These are phyloP conservation scores for Erysimum cheiranthoides DNA, from an alignment of 345 rosid genomes.

Conservation along the genomic window DNA sequence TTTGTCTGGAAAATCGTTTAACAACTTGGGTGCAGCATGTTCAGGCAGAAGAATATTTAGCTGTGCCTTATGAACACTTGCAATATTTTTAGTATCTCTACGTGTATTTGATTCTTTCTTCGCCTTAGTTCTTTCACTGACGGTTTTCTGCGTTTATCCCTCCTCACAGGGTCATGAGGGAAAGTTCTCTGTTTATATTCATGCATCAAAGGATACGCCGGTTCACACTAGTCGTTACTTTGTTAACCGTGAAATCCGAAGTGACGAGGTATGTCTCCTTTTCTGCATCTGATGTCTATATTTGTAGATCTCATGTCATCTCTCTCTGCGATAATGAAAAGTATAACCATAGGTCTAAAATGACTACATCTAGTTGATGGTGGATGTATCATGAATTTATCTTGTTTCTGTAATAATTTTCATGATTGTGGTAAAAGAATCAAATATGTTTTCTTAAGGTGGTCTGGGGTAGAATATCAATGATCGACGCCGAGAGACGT, in stretches of 20 bases:
- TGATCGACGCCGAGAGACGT: slow-evolving; percentile 97
- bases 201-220: slow-evolving; percentile 80
- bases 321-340: slow-evolving; percentile 9
- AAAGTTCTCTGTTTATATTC: slow-evolving; percentile 76
- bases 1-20: slow-evolving; percentile 9
- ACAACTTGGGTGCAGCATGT: slow-evolving; percentile 9
- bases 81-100: slow-evolving; percentile 2
- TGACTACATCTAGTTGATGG: slow-evolving; percentile 33
- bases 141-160: background rate
- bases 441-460: slow-evolving; percentile 60
- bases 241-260: slow-evolving; percentile 68
- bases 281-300: slow-evolving; percentile 13
- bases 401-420: slow-evolving; percentile 14
- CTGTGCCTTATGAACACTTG: slow-evolving; percentile 20
- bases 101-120: background rate
- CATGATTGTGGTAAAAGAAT: slow-evolving; percentile 5
- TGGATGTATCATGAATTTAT: slow-evolving; percentile 30
- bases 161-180: slow-evolving; percentile 78
- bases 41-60: background rate
- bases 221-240: slow-evolving; percentile 82
- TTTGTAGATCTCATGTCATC: slow-evolving; percentile 28
- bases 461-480: slow-evolving; percentile 95
- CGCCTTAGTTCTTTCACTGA: slow-evolving; percentile 1
- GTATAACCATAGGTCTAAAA: background rate
- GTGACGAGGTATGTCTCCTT: slow-evolving; percentile 66